A percentile compares a stretch with the other conserved stretches of the same genome.
These are phyloP conservation scores for Dentipellis sp. DNA, from an alignment of 768 basidiomycete genomes.

Conservation along the genomic window DNA sequence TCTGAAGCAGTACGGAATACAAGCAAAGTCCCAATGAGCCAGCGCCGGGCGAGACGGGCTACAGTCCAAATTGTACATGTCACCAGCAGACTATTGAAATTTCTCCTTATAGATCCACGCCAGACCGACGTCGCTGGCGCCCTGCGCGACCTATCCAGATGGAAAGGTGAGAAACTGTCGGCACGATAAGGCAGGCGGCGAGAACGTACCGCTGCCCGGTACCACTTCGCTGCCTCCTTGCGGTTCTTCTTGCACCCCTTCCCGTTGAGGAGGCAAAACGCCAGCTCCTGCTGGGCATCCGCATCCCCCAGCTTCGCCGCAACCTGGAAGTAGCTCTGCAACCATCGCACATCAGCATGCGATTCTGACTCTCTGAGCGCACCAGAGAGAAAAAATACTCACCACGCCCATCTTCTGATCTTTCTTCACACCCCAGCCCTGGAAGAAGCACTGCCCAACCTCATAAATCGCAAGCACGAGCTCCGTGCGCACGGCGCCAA, in stretches of 20 bases:
- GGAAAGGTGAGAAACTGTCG: neutral
- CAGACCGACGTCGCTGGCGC: conserved; percentile 72
- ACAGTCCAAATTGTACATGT: neutral
- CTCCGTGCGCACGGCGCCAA: conserved; percentile 54
- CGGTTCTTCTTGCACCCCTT: conserved; percentile 86
- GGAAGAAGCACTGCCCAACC: conserved; percentile 88
- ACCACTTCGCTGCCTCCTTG: conserved; percentile 84
- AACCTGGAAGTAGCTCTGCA: conserved; percentile 72
- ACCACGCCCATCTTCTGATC: conserved; percentile 89
- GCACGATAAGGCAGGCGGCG: neutral
- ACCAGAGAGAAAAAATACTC: conserved; percentile 21
- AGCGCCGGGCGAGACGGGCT: no score
- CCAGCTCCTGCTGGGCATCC: conserved; percentile 83
- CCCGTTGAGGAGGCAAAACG: conserved; percentile 77
- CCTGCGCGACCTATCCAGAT: conserved; percentile 45
- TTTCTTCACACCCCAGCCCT: conserved; percentile 83
- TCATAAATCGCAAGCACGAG: conserved; percentile 86
- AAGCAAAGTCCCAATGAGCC: no score
- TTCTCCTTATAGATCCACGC: conserved; percentile 93
- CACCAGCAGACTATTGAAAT: conserved; percentile 28
- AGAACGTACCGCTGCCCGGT: conserved; percentile 66
- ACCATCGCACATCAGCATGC: neutral
- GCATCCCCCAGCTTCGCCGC: conserved; percentile 79
- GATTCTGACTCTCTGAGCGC: neutral
- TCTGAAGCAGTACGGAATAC: no score